Evolutionary conservation across 176 grass and related monocot species (phyloP).

Genomic region (Pharus latifolius): DNA sequence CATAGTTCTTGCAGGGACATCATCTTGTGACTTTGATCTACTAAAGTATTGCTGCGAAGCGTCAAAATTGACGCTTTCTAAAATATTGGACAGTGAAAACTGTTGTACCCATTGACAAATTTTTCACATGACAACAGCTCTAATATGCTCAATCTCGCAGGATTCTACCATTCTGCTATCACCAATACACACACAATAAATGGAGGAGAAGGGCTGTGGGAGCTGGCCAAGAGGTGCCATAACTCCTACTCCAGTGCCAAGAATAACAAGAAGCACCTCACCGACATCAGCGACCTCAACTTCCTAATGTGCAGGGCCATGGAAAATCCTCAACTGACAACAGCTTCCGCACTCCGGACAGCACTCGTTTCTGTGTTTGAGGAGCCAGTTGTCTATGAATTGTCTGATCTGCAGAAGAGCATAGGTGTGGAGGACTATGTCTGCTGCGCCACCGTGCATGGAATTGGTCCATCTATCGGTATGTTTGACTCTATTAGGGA

Average conservation of each 20-base stretch:
- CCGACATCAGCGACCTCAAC: slow-evolving; percentile 70
- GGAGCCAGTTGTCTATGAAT: slow-evolving; percentile 34
- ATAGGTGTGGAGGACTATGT: slow-evolving; percentile 62
- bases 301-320: slow-evolving; percentile 80
- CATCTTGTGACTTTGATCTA: no score
- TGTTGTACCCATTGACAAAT: no score
- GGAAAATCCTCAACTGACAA: slow-evolving; percentile 71
- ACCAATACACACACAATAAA: slow-evolving; percentile 58
- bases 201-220: slow-evolving; percentile 66
- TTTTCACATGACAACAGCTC: not conserved
- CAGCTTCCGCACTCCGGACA: slow-evolving; percentile 47
- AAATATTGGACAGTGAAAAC: no score
- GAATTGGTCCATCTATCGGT: slow-evolving; percentile 57
- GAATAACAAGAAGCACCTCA: slow-evolving; percentile 74
- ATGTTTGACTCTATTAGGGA: slow-evolving; percentile 71
- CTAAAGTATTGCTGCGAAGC: no score
- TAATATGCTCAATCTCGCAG: slow-evolving; percentile 2
- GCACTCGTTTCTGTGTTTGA: slow-evolving; percentile 76
- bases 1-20: no score
- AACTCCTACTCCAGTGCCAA: slow-evolving; percentile 42
- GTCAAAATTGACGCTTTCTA: no score
- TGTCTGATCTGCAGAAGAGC: slow-evolving; percentile 19
- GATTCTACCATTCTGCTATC: slow-evolving; percentile 78
- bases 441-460: slow-evolving; percentile 57
- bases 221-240: slow-evolving; percentile 70